Percentiles rank a stretch among this genome's conserved stretches.
Evolutionary conservation across 208 protist species (phyloP).

Genomic region (Trypanosoma mega): DNA sequence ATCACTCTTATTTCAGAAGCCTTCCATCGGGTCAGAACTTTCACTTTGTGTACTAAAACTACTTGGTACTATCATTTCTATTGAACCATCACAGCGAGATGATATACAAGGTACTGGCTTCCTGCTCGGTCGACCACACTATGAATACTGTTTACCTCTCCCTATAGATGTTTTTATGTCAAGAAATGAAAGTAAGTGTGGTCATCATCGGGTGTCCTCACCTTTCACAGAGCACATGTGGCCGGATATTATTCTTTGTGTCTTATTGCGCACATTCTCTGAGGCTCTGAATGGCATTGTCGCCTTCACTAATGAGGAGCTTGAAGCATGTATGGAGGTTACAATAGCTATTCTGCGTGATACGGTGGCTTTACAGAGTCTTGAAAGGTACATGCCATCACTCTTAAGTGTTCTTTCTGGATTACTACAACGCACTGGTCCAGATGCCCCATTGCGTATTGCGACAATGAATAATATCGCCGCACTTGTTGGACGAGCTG

Average conservation of each 20-base stretch:
- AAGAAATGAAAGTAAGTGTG: not conserved
- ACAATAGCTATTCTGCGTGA: slow-evolving; percentile 68
- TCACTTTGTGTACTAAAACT: slow-evolving; percentile 72
- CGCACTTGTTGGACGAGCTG: slow-evolving; percentile 49
- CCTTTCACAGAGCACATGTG: slow-evolving; percentile 43
- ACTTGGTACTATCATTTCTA: slow-evolving; percentile 77
- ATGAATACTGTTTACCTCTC: slow-evolving; percentile 4
- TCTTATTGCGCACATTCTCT: slow-evolving; percentile 53
- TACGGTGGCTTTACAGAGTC: slow-evolving; percentile 32
- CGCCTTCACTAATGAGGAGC: slow-evolving; percentile 60
- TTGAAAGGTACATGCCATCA: slow-evolving; percentile 61
- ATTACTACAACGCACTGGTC: slow-evolving; percentile 16
- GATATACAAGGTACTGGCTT: slow-evolving; percentile 12
- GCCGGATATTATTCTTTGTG: slow-evolving; percentile 67
- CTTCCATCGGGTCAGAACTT: slow-evolving; percentile 58
- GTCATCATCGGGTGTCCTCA: not conserved
- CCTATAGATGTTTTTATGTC: slow-evolving; percentile 1
- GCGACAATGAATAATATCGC: slow-evolving; percentile 36
- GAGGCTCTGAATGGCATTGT: slow-evolving; percentile 57
- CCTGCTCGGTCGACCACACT: slow-evolving; percentile 7
- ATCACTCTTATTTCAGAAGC: slow-evolving; percentile 74
- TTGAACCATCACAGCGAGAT: slow-evolving; percentile 40
- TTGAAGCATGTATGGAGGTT: slow-evolving; percentile 58
- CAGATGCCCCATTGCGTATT: slow-evolving; percentile 24
- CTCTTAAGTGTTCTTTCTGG: slow-evolving; percentile 50